Evolutionary conservation across 2,329 filamentous ascomycete genomes (phyloP).

Genomic region (Scytalidium sp.): DNA sequence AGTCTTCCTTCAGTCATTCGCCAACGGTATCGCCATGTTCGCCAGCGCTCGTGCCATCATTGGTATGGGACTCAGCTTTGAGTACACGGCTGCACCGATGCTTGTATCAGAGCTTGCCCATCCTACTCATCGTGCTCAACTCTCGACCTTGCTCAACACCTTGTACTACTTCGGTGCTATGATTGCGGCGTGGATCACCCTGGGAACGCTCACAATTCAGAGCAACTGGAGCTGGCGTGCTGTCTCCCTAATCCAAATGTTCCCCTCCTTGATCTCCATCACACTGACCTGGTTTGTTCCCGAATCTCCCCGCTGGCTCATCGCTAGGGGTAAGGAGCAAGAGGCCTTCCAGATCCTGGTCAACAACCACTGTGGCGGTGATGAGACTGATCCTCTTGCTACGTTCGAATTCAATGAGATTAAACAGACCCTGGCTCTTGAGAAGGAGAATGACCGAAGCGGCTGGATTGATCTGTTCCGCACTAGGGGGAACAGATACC

Average conservation of each 20-base stretch:
- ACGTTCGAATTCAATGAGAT: neutral
- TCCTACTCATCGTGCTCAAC: slow-evolving; percentile 48
- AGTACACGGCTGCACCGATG: slow-evolving; percentile 29
- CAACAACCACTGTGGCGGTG: neutral
- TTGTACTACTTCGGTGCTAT: slow-evolving; percentile 13
- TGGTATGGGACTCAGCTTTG: slow-evolving; percentile 4
- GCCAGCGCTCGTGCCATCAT: slow-evolving; percentile 1
- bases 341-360: neutral
- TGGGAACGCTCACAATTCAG: slow-evolving; percentile 1
- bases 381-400: neutral
- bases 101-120: slow-evolving; percentile 50
- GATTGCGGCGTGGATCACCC: slow-evolving; percentile 2
- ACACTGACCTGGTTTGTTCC: slow-evolving; percentile 35
- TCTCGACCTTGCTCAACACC: slow-evolving; percentile 12
- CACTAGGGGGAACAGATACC: neutral
- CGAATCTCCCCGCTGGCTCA: slow-evolving; percentile 50
- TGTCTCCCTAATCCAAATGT: slow-evolving; percentile 27
- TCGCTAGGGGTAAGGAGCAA: neutral
- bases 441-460: neutral
- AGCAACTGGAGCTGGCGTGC: slow-evolving; percentile 4
- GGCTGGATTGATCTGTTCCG: neutral
- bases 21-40: neutral
- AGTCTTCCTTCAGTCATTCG: slow-evolving; percentile 35
- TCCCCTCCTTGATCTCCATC: slow-evolving; percentile 46
- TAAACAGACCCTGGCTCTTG: neutral